These are phyloP conservation scores for Paracamarosporium sp. DNA, from an alignment of 2,329 filamentous ascomycete species.

Conservation along the genomic window DNA sequence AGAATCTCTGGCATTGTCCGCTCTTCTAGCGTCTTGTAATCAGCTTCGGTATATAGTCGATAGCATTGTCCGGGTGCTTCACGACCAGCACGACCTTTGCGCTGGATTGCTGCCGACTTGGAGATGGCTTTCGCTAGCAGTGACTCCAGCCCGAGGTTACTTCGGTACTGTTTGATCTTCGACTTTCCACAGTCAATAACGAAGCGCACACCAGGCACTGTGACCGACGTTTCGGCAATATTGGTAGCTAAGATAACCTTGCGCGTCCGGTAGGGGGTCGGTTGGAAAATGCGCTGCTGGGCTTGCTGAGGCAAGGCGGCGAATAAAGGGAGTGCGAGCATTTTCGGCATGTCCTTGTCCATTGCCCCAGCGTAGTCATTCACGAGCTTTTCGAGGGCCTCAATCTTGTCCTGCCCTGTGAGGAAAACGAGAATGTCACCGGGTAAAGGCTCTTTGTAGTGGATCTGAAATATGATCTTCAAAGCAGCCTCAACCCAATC, in stretches of 20 bases:
- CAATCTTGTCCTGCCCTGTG: constrained; percentile 91
- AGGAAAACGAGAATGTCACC: constrained; percentile 94
- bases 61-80: constrained; percentile 91
- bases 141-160: constrained; percentile 85
- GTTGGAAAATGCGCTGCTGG: constrained; percentile 85
- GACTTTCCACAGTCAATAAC: constrained; percentile 94
- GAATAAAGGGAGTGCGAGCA: constrained; percentile 80
- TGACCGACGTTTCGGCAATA: constrained; percentile 98
- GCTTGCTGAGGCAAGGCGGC: constrained; percentile 86
- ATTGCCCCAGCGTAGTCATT: constrained; percentile 79
- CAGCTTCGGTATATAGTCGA: constrained; percentile 82
- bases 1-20: constrained; percentile 88
- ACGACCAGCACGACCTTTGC: constrained; percentile 89
- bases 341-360: constrained; percentile 74
- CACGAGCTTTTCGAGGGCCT: constrained; percentile 78
- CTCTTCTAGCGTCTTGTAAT: constrained; percentile 73
- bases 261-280: constrained; percentile 74
- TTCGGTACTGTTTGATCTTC: constrained; percentile 91
- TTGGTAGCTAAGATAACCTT: constrained; percentile 95
- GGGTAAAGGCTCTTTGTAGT: constrained; percentile 86
- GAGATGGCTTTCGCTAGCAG: constrained; percentile 90
- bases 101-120: constrained; percentile 89
- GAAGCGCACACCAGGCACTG: constrained; percentile 88
- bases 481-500: constrained; percentile 85
- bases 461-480: constrained; percentile 83